phyloP scores from a whole-genome alignment of 2,329 filamentous ascomycete species.

The Calonectria honghensis region DNA sequence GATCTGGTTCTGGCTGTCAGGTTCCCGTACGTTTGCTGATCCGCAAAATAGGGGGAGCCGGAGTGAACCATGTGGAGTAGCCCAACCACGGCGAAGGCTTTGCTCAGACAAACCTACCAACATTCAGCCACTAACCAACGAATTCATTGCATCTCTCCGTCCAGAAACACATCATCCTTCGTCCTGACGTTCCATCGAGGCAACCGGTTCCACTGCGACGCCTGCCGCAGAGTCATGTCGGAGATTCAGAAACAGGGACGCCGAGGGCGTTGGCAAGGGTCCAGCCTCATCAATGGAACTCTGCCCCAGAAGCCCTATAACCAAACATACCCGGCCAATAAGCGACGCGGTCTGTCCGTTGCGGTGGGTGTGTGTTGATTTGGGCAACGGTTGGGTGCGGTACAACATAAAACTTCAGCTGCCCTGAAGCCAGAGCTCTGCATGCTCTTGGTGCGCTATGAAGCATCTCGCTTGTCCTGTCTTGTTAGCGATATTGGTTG shows the following conservation, averaged over 20 bases:
- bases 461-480: slow-evolving; percentile 13
- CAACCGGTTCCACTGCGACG: slow-evolving; percentile 25
- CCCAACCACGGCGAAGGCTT: slow-evolving; percentile 45
- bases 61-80: slow-evolving; percentile 44
- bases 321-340: slow-evolving; percentile 37
- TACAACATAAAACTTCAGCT: slow-evolving; percentile 6
- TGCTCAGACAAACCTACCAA: slow-evolving; percentile 42
- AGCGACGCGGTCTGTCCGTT: slow-evolving; percentile 20
- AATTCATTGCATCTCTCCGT: slow-evolving; percentile 26
- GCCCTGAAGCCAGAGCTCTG: slow-evolving; percentile 2
- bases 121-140: slow-evolving; percentile 32
- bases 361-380: slow-evolving; percentile 11
- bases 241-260: slow-evolving; percentile 39
- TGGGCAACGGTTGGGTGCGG: slow-evolving; percentile 16
- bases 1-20: slow-evolving; percentile 18
- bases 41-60: slow-evolving; percentile 45
- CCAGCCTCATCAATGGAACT: slow-evolving; percentile 25
- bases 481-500: background rate
- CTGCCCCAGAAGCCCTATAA: slow-evolving; percentile 35
- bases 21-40: slow-evolving; percentile 41
- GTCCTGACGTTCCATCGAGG: slow-evolving; percentile 33
- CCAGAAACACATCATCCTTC: slow-evolving; percentile 32
- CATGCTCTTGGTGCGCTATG: background rate
- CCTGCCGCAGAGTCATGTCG: slow-evolving; percentile 33
- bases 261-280: slow-evolving; percentile 3